Conservation (phyloP, 2,329 filamentous ascomycete genomes). For the Aspergillus melleus region DNA sequence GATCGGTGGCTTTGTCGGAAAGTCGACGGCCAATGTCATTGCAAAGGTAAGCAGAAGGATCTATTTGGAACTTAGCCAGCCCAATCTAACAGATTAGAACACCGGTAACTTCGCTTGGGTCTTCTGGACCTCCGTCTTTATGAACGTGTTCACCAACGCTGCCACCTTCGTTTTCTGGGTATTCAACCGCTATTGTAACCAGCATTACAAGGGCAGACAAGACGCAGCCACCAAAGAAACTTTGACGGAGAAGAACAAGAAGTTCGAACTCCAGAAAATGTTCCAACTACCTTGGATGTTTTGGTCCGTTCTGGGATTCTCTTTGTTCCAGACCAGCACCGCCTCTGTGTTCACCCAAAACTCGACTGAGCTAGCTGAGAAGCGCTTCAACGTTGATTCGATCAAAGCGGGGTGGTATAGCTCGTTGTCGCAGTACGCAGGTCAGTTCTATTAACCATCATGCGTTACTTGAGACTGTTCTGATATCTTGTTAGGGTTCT, state of each 20-base stretch:
- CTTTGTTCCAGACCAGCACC: slow-evolving; percentile 59
- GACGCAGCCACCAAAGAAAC: slow-evolving; percentile 61
- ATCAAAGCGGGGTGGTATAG: slow-evolving; percentile 63
- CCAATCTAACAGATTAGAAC: slow-evolving; percentile 34
- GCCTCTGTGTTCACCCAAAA: slow-evolving; percentile 58
- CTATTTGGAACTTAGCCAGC: not conserved
- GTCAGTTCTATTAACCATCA: slow-evolving; percentile 16
- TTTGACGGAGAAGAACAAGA: slow-evolving; percentile 61
- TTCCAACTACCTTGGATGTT: slow-evolving; percentile 61
- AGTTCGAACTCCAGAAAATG: slow-evolving; percentile 58
- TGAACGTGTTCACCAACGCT: slow-evolving; percentile 64
- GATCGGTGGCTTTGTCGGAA: slow-evolving; percentile 62
- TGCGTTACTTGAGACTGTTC: not conserved
- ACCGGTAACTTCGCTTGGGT: slow-evolving; percentile 63
- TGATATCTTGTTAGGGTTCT: slow-evolving; percentile 44
- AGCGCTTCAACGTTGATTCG: slow-evolving; percentile 57
- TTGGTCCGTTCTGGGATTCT: slow-evolving; percentile 57
- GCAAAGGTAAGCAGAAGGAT: slow-evolving; percentile 36
- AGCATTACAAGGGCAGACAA: slow-evolving; percentile 47
- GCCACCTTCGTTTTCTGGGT: slow-evolving; percentile 56
- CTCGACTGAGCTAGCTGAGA: slow-evolving; percentile 61
- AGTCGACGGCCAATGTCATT: slow-evolving; percentile 61
- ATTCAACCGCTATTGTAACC: slow-evolving; percentile 55
- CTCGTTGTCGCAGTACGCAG: slow-evolving; percentile 55
- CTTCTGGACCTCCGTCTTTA: slow-evolving; percentile 64